Base-by-base conservation (phyloP, 768 basidiomycete genomes). In the Hygrophorus russula region DNA sequence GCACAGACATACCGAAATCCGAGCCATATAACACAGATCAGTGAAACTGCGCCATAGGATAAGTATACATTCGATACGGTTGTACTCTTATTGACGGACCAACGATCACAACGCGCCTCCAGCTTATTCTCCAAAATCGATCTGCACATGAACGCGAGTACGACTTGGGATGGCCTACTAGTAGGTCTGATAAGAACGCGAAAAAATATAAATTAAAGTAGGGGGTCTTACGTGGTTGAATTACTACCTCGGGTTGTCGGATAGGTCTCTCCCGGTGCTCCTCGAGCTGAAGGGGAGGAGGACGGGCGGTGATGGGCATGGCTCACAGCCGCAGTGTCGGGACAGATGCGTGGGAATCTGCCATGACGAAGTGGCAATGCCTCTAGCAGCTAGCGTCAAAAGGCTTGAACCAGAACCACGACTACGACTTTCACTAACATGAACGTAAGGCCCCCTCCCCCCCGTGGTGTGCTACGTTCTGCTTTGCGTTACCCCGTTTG, bases 371-470 rank as follows among this genome's bases (percentile, higher is more conserved):
- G 24, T 24, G 24, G 24, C 24, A 24, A 24, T 24, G 24, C 24
- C 24, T 24, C 4, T 24, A 24, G 24, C 24, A 24, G n/a, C n/a
- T n/a, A n/a, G n/a, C 24, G 24, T 24, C 24, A 24, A 24, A 24
- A 24, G 24, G 24, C 24, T 24, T 24, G 7, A 24, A 24, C 24
- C 24, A 24, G 4, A 24, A 24, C 24, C 24, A 24, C 24, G 24
- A 24, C 24, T 24, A 24, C 24, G 7, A 24, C 24, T 30, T n/a
- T 5, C 18, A 10, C 15, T 20, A 27, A 15, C 12, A 49, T 49
- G 48, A 41, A 44, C n/a, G 39, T 28, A 13, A 27, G 48, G 41
- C 39, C 44, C 13, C 44, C 48, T 19, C 48, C 48, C 15, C 47
- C 46, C 3, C 31, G 36, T 36, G 48, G 48, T 49, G 30, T 5